These are phyloP conservation scores for Cokeromyces recurvatus DNA, from an alignment of 371 early-diverging fungal genomes.

Conservation along the genomic window DNA sequence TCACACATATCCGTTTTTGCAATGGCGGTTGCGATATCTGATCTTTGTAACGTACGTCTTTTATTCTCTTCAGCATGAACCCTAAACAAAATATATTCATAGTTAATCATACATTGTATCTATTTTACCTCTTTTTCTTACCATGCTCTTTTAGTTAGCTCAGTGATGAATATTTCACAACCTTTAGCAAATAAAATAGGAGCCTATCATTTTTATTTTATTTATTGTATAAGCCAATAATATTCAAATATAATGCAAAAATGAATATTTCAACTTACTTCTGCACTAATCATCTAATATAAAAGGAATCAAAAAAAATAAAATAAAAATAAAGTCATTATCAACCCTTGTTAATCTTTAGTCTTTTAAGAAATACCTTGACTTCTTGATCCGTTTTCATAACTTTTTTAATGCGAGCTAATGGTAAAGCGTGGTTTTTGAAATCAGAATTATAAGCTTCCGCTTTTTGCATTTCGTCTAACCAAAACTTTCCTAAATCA, in stretches of 20 bases:
- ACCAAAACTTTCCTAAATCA: conserved; percentile 43
- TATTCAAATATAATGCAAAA: conserved; percentile 3
- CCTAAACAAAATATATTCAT: conserved; percentile 42
- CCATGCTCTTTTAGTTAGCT: conserved; percentile 95
- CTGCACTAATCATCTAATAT: conserved; percentile 38
- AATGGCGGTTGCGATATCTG: conserved; percentile 94
- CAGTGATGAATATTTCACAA: conserved; percentile 96
- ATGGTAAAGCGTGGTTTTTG: conserved; percentile 90
- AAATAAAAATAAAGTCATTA: too few relatives aligned
- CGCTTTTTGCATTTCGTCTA: conserved; percentile 33
- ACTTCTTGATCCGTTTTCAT: conserved; percentile 99
- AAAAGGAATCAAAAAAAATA: too few relatives aligned
- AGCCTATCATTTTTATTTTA: conserved; percentile 43
- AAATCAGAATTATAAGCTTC: conserved; percentile 64
- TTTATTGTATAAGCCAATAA: conserved; percentile 8
- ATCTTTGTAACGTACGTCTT: conserved; percentile 95
- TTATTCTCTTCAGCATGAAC: conserved; percentile 98
- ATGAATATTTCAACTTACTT: conserved; percentile 14
- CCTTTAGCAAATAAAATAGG: conserved; percentile 96
- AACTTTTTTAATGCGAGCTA: conserved; percentile 99
- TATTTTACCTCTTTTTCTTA: conserved; percentile 14
- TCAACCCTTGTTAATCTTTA: too few relatives aligned
- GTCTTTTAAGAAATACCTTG: conserved; percentile 51
- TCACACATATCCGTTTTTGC: conserved; percentile 96
- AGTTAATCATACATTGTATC: too few relatives aligned